Evolutionary conservation across 139 green algal genomes (phyloP), one percentile per base, ranked within the genome.

Genomic region (Chlorella vulgaris): DNA sequence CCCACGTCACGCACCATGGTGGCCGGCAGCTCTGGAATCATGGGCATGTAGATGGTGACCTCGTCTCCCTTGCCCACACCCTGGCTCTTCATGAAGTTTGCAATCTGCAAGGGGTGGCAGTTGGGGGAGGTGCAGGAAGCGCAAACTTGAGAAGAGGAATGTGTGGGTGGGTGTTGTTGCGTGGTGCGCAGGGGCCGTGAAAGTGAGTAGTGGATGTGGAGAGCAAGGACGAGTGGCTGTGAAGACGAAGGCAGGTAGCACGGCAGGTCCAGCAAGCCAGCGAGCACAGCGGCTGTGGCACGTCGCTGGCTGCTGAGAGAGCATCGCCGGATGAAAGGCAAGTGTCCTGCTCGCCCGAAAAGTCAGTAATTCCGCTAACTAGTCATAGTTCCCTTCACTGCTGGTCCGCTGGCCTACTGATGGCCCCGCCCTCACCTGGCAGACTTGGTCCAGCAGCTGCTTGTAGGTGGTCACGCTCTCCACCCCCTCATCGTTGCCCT

Each of bases 11-110:
- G 40, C 67, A 86, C 81, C 93, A 98, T 97, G 38, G 92, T 88
- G 39, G 93, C 92, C 28, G 95, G 96, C 62, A 99, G 90, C 73
- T 98, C 93, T 24, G 89, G 80, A 24, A 98, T 77, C 96, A 99
- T 99, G 66, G 96, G 96, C 89, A 99, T 93, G 91, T 99, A 99
- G 77, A 98, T 93, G 62, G 91, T 92, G 29, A 99, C 96, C 7
- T 84, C 86, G 80, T 98, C 92, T 22, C 96, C 96, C 83, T 94
- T 93, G 71, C 90, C 87, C 18, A 99, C 89, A 39, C 94, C 95
- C 47, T 88, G 69, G 33, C 80, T 87, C 53, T 92, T 93, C 76
- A 99, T 86, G 78, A 90, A 98, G 83, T 98, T 99, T 82, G 95
- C 94, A 73, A 73, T 28, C 80, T 82, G 76, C 43, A 28, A 43